phyloP scores from a whole-genome alignment of 2,329 filamentous ascomycete species.

The Pestalotiopsis sp. region DNA sequence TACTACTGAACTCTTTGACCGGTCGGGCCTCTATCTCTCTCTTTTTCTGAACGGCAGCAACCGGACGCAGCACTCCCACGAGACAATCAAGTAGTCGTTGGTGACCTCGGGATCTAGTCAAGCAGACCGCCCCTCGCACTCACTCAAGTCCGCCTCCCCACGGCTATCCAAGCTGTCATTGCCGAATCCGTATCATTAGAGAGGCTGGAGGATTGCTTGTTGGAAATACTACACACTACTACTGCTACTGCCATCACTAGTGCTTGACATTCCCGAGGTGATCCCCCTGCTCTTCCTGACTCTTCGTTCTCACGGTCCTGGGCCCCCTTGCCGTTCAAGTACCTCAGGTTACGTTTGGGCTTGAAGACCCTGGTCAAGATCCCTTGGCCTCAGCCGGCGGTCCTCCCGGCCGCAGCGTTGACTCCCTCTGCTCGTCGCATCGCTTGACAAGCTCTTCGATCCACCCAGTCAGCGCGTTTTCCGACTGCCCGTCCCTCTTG shows the following conservation, averaged over 20 bases:
- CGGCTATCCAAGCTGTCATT: neutral
- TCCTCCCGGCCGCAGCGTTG: constrained; percentile 17
- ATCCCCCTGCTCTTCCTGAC: constrained; percentile 5
- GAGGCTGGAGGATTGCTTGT: neutral
- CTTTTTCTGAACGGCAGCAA: neutral
- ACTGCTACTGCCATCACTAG: neutral
- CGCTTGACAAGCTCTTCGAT: neutral
- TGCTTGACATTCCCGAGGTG: constrained; percentile 1
- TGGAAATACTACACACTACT: neutral
- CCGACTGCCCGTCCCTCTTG: constrained; percentile 10
- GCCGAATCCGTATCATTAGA: neutral
- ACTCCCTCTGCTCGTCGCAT: constrained; percentile 14
- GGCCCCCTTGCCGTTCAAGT: constrained; percentile 5
- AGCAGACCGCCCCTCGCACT: neutral
- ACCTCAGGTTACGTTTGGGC: constrained; percentile 24
- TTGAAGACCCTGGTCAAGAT: constrained; percentile 22
- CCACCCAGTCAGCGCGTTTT: constrained; percentile 15
- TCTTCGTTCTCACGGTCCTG: neutral
- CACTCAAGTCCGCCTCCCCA: neutral
- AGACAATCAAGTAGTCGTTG: neutral
- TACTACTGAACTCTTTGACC: neutral
- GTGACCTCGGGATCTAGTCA: neutral
- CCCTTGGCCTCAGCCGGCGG: constrained; percentile 5
- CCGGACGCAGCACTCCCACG: neutral
- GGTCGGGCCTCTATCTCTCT: neutral